phyloP scores from a whole-genome alignment of 108 stramenopile species.

The Skeletonema costatum region DNA sequence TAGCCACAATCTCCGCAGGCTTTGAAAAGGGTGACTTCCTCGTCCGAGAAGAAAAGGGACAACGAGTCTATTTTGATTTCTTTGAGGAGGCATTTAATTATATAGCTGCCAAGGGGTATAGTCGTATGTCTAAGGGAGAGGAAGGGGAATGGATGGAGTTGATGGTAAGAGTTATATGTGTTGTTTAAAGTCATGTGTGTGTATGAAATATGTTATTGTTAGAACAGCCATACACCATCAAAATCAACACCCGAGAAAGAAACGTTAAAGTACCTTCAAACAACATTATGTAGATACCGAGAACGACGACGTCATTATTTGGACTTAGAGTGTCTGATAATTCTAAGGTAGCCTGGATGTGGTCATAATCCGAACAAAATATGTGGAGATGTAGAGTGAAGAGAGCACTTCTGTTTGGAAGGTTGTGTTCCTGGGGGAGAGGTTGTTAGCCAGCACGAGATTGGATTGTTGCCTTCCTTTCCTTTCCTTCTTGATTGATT shows the following conservation, averaged over 20 bases:
- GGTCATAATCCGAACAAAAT: neutral
- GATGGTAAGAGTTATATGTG: slow-evolving; percentile 27
- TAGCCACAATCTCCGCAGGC: slow-evolving; percentile 87
- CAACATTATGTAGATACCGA: slow-evolving; percentile 43
- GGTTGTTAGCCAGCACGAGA: neutral
- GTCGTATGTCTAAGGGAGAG: slow-evolving; percentile 80
- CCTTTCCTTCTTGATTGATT: neutral
- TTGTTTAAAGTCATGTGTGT: neutral
- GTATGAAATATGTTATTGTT: no score
- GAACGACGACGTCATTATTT: neutral
- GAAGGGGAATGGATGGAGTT: slow-evolving; percentile 89
- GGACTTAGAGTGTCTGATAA: neutral
- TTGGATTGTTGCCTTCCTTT: neutral
- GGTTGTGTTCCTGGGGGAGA: neutral
- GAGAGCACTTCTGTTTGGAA: neutral
- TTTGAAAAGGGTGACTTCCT: slow-evolving; percentile 93
- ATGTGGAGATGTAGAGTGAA: neutral
- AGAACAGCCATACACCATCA: no score
- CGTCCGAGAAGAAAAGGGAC: slow-evolving; percentile 89
- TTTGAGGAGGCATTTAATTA: slow-evolving; percentile 78
- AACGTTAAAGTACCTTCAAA: no score
- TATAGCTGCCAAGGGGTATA: slow-evolving; percentile 88
- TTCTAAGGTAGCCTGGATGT: neutral
- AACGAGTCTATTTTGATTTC: slow-evolving; percentile 88
- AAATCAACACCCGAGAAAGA: no score